Evolutionary conservation across 2,329 filamentous ascomycete species (phyloP).

Genomic region (Botrytis fragariae): DNA sequence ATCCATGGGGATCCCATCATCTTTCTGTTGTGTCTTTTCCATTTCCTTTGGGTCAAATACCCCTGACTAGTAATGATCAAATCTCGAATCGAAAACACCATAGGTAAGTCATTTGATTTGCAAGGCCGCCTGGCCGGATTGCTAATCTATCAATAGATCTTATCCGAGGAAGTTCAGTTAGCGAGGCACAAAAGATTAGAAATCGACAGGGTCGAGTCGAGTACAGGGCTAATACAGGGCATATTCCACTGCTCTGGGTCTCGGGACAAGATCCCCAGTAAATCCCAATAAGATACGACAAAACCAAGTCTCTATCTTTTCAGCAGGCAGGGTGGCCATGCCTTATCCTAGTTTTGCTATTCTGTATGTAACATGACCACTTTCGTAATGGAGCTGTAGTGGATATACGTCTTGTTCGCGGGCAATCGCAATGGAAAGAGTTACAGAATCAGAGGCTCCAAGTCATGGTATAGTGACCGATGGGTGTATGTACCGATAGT

Average conservation of each 20-base stretch:
- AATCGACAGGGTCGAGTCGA: background rate
- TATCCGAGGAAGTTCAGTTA: conserved; percentile 5
- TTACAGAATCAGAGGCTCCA: background rate
- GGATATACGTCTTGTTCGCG: background rate
- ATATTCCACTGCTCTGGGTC: conserved; percentile 13
- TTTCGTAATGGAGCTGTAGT: background rate
- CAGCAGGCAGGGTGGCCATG: conserved; percentile 2
- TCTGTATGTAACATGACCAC: conserved; percentile 7
- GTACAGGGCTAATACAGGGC: conserved; percentile 2
- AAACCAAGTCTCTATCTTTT: background rate
- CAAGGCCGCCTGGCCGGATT: background rate
- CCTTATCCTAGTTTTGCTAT: background rate
- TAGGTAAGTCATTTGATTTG: conserved; percentile 5
- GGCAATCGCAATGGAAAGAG: background rate
- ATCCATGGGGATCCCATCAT: conserved; percentile 12
- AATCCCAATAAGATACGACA: background rate
- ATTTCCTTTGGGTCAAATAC: background rate
- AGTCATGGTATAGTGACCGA: background rate
- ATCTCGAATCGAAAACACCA: background rate
- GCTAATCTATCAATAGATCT: conserved; percentile 10
- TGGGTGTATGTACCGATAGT: background rate
- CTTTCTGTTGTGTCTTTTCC: background rate
- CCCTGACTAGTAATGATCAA: conserved; percentile 18
- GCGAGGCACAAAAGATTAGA: background rate
- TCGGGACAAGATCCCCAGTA: conserved; percentile 16